Base-by-base conservation (phyloP, 371 early-diverging fungal genomes). In the Saksenaea vasiformis region DNA sequence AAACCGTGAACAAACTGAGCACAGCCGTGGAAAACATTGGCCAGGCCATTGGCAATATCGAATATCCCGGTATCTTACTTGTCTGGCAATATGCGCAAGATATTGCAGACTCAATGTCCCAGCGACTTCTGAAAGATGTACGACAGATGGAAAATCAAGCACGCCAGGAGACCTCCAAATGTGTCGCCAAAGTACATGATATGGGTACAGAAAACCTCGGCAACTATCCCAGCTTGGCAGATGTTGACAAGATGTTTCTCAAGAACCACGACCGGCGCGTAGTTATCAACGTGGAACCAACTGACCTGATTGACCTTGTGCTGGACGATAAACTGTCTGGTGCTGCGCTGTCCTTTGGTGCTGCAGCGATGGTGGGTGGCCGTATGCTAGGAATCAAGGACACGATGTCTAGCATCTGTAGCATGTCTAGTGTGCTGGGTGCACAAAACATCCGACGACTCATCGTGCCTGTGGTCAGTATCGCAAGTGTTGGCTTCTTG, bases 1-100 rank as follows among this genome's bases (percentile, higher is more conserved):
- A 84, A 65, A 77, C 91, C 5, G 67, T 77, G 11, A 70, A 79
- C 28, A 75, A 77, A 39, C 71, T 94, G 24, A 66, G 65, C 53
- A 74, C 79, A 41, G 85, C 89, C 43, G 82, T 90, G 36, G 87
- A 89, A 36, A 67, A 85, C 24, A 71, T 94, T 34, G 85, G 91
- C 60, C 71, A 81, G 17, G 84, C 85, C 22, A 83, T 85, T 53
- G 81, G 87, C 15, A 79, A 84, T 54, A 84, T 93, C 17, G 87
- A 90, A 61, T 97, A 91, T 77, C 85, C 87, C 17, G 95, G 97
- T 24, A 67, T 95, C 56, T 68, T 93, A 24, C 85, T 90, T 59
- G 83, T 90, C 57, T 93, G 93, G 93, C 85, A 88, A 64, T 97
- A 95, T 72, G 94, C 95, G 15, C 85, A 90, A 54, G 89, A 89